Evolutionary conservation across 805 yeast genomes (phyloP), one percentile per base, ranked within the genome.

Genomic region (Yamadazyma nakazawae): DNA sequence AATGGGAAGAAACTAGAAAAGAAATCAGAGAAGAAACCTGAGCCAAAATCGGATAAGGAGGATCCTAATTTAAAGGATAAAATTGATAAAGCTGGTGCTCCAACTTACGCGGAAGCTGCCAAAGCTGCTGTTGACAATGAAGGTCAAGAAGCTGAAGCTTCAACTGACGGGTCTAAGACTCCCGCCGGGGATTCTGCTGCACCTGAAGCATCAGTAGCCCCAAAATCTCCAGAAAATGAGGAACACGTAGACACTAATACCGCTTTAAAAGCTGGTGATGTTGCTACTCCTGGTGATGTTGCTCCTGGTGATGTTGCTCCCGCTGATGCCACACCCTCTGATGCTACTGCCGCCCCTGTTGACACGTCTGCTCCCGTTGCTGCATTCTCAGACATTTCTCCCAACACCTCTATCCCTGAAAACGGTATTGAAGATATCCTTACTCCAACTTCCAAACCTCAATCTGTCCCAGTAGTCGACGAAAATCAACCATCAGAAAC

Each of bases 331-430:
- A 7, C 18, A 2, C 10, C 31, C 10, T 9, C 10, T 12, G 30
- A 17, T 37, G 34, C 31, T 25, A n/a, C 37, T 13, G 18, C n/a
- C 19, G 37, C 31, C 2, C 32, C 26, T 34, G 35, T 21, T n/a
- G 12, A 12, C 19, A 37, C 16, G 13, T 16, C 40, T 13, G 28
- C 18, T 16, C 37, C 37, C 10, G 37, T 19, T 8, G 26, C 40
- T 5, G n/a, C 37, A 4, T 34, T 17, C 19, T 34, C 37, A 11
- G 41, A 30, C 30, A 32, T 40, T 19, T 35, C 43, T n/a, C 48
- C 48, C 10, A 45, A 40, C 38, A 43, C 45, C 37, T 24, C 40
- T 13, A 5, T 43, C 40, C 41, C 41, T 11, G 24, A 46, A 45
- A 16, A 32, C 12, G 37, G 19, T 17, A 34, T 34, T 17, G 37